Base-by-base conservation (phyloP, 2,329 filamentous ascomycete genomes). In the Neopestalotiopsis sp. region DNA sequence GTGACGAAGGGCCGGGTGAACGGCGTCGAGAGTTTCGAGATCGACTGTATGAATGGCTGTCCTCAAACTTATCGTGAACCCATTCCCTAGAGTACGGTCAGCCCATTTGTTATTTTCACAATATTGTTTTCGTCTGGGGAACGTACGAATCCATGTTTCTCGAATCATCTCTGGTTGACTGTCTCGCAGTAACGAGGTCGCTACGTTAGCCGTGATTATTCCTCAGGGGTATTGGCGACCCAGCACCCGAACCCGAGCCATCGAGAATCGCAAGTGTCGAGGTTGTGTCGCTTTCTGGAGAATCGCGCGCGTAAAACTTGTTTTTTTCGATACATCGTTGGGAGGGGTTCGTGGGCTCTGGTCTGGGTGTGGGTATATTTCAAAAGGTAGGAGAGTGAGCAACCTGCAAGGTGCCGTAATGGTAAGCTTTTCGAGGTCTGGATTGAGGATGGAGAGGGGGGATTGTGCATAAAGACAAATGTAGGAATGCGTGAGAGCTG, bases 21-120 rank as follows among this genome's bases (percentile, higher is more conserved):
- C 83, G 63, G 42, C 66, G 82, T 42, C 45, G 63, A 40, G 59
- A 61, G 30, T 69, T 68, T 66, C 66, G 59, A 61, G 68, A 69
- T 49, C 73, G 71, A 56, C 70, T 71, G 59, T 67, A 65, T 57
- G 68, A 87, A 79, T 91, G 70, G 56, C 74, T 88, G 76, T 94
- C 93, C 80, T 96, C 93, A 79, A 90, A 97, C 79, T 91, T 93
- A 83, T 97, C 94, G 80, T 98, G 95, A 74, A 97, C 94, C 95
- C 95, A 98, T 85, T 97, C 94, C 78, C 94, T 79, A 68, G 72
- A 57, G 63, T 14, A 10, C 56, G 64, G 7, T 53, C 17, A 53
- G 45, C 34, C 34, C 45, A 53, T 53, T 49, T 17, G 17, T 53
- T 17, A n/a, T 20, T 7, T 53, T 4, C 14, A 20, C 9, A 53